These are phyloP conservation scores for Geotrichum reessii DNA, from an alignment of 1,139 yeast genomes.

Conservation along the genomic window DNA sequence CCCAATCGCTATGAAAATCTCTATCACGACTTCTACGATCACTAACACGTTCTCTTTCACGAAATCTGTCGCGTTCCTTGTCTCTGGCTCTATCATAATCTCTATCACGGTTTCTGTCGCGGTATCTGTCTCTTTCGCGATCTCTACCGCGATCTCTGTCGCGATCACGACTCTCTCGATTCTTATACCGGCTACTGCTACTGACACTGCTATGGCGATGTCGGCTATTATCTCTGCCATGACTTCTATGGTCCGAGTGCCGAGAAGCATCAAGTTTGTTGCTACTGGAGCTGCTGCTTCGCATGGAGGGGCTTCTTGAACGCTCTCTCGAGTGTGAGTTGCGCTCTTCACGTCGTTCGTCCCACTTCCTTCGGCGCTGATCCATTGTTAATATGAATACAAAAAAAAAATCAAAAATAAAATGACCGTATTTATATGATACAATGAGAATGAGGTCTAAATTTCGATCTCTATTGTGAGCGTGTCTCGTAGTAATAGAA, in stretches of 20 bases:
- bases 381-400: slow-evolving; percentile 7
- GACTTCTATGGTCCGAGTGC: neutral
- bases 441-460: neutral
- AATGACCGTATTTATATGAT: neutral
- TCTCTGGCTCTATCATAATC: slow-evolving; percentile 17
- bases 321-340: slow-evolving; percentile 5
- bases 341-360: slow-evolving; percentile 13
- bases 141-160: slow-evolving; percentile 16
- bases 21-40: slow-evolving; percentile 13
- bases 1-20: neutral
- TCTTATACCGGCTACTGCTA: slow-evolving; percentile 1
- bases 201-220: slow-evolving; percentile 6
- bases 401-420: neutral
- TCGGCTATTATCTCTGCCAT: slow-evolving; percentile 9
- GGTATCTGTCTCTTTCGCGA: slow-evolving; percentile 14
- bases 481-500: neutral
- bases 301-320: slow-evolving; percentile 6
- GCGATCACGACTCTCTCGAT: slow-evolving; percentile 11
- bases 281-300: slow-evolving; percentile 1
- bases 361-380: slow-evolving; percentile 15
- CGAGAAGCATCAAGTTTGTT: neutral
- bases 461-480: neutral
- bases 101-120: slow-evolving; percentile 16
- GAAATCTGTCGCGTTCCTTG: slow-evolving; percentile 6
- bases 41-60: slow-evolving; percentile 5